Percentiles rank a stretch among this genome's conserved stretches.
phyloP scores from a whole-genome alignment of 352 stramenopile genomes.

The Phytophthora ramorum region DNA sequence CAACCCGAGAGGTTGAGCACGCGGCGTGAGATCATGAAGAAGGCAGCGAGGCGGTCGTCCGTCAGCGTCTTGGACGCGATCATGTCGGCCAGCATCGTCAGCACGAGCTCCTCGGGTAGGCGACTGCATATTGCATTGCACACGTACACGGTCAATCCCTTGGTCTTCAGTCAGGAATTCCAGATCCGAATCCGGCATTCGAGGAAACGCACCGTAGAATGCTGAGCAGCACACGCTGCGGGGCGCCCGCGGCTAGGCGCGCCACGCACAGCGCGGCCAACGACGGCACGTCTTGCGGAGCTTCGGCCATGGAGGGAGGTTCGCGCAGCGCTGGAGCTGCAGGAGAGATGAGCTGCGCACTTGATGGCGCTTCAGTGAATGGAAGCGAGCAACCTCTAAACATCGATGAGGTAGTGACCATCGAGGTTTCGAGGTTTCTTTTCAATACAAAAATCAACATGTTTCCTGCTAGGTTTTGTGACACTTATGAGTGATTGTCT shows the following conservation, averaged over 20 bases:
- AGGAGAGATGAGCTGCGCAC: background rate
- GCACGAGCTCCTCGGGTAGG: constrained; percentile 83
- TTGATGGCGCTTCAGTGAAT: constrained; percentile 26
- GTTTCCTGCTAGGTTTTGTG: no score
- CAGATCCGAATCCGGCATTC: background rate
- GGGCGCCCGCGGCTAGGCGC: constrained; percentile 56
- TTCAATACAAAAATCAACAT: background rate
- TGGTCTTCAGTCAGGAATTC: background rate
- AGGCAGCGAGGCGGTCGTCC: constrained; percentile 82
- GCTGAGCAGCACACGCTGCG: constrained; percentile 60
- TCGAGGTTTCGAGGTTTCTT: background rate
- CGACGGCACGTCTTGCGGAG: constrained; percentile 43
- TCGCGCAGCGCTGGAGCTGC: background rate
- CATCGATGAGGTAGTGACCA: background rate
- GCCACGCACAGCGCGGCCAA: constrained; percentile 71
- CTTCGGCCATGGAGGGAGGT: constrained; percentile 23
- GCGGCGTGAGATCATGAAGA: constrained; percentile 80
- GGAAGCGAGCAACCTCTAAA: constrained; percentile 1
- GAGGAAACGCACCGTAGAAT: constrained; percentile 60
- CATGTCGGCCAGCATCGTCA: constrained; percentile 76
- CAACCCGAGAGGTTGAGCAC: constrained; percentile 80
- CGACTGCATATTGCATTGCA: constrained; percentile 42
- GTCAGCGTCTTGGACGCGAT: constrained; percentile 77
- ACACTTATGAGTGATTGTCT: no score
- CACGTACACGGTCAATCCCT: background rate